Evolutionary conservation across 2,329 filamentous ascomycete species (phyloP), one percentile per base, ranked within the genome.

Genomic region (Claviceps sorghi): DNA sequence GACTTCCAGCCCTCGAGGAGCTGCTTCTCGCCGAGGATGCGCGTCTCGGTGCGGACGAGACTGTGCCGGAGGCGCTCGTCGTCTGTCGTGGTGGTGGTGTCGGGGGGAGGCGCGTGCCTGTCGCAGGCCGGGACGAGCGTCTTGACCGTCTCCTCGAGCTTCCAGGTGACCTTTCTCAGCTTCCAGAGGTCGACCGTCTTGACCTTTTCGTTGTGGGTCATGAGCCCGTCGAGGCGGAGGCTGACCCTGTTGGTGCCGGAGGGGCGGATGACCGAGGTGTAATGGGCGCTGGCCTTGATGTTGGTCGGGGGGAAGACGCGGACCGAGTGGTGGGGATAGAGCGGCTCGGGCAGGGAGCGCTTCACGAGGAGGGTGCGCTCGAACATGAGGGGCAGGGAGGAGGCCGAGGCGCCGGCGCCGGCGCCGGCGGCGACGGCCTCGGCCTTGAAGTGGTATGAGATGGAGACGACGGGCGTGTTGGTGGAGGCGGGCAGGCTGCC

Each of bases 241-340:
- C 80, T 77, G 49, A 96, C 77, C 11, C 76, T 84, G 70, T 94
- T 91, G 61, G 80, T 82, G 61, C 88, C 86, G 55, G 90, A 86
- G 5, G 91, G 89, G 69, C 95, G 84, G 56, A 96, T 83, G 57
- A 95, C 80, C 40, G 87, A 81, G 47, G 84, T 84, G 57, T 95
- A 83, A 61, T 88, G 83, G 56, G 93, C 85, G 62, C 83, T 84
- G 54, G 88, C 86, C 58, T 88, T 90, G 62, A 98, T 83, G 69
- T 95, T 93, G 59, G 93, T 98, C 0, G 93, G 91, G 48, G 91
- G 93, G 70, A 98, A 98, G 63, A 97, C 86, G 62, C 91, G 88
- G 56, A 95, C 83, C 17, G 87, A 94, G 69, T 90, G 84, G 69
- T 94, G 91, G 55, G 94, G 88, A 51, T 79, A 76, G 48, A 88